phyloP scores from a whole-genome alignment of 306 rosid species.

The Hippophae gyantsensis region DNA sequence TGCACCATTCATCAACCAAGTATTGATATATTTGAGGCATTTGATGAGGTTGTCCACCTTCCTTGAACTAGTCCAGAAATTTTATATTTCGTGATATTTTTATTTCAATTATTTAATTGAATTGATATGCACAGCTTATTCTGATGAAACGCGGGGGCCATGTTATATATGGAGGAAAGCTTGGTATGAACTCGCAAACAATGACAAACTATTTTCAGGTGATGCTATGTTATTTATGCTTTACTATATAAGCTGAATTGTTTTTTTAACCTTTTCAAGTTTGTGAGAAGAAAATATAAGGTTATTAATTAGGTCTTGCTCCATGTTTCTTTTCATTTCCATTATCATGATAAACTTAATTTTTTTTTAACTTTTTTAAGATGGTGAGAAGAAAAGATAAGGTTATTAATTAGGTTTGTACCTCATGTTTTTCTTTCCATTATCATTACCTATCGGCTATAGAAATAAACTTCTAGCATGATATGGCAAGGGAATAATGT shows the following conservation, averaged over 20 bases:
- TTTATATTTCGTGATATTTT: constrained; percentile 11
- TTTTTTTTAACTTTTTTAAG: too few relatives aligned
- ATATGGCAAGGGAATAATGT: too few relatives aligned
- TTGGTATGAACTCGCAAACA: constrained; percentile 61
- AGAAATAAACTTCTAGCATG: too few relatives aligned
- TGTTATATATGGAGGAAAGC: constrained; percentile 79
- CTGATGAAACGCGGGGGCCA: constrained; percentile 88
- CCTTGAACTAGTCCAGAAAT: not conserved
- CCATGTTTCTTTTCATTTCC: too few relatives aligned
- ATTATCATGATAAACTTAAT: too few relatives aligned
- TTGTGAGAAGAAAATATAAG: too few relatives aligned
- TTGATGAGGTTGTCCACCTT: constrained; percentile 58
- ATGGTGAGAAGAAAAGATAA: too few relatives aligned
- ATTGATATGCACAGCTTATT: constrained; percentile 50
- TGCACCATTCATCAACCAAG: constrained; percentile 95
- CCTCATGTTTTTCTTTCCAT: too few relatives aligned
- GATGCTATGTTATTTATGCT: not conserved
- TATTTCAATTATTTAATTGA: constrained; percentile 4
- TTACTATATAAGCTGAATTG: not conserved
- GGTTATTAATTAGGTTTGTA: too few relatives aligned
- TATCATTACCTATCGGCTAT: too few relatives aligned
- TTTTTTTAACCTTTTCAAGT: too few relatives aligned
- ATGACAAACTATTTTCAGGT: constrained; percentile 81
- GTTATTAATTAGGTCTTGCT: too few relatives aligned
- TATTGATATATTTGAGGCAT: constrained; percentile 85